Conservation (phyloP, 2,329 filamentous ascomycete genomes). For the Botrytis porri region DNA sequence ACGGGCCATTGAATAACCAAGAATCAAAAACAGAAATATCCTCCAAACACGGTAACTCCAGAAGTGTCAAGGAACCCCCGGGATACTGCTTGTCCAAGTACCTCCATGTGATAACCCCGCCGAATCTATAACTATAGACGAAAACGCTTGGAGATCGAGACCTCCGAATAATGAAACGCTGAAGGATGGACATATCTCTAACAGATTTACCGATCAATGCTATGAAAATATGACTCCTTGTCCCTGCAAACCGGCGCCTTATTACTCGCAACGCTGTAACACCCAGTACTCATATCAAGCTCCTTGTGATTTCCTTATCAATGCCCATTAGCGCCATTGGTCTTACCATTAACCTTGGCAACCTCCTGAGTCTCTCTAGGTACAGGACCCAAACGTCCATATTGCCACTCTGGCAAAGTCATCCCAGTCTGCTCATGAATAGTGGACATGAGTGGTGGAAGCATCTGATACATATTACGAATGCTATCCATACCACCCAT, state of each 20-base stretch:
- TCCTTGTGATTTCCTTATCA: background rate
- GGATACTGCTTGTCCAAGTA: background rate
- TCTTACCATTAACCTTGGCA: slow-evolving; percentile 28
- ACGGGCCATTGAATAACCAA: background rate
- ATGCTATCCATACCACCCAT: slow-evolving; percentile 62
- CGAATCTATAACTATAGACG: background rate
- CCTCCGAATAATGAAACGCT: background rate
- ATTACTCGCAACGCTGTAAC: background rate
- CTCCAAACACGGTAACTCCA: background rate
- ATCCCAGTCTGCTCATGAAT: slow-evolving; percentile 90
- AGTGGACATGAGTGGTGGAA: slow-evolving; percentile 78
- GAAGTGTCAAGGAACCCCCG: background rate
- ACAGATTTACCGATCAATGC: background rate
- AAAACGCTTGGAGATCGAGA: background rate
- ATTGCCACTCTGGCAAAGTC: slow-evolving; percentile 73
- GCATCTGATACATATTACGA: slow-evolving; percentile 74
- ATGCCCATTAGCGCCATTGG: slow-evolving; percentile 11
- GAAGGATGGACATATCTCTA: background rate
- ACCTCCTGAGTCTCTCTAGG: slow-evolving; percentile 31
- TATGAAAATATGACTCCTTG: background rate
- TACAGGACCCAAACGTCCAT: slow-evolving; percentile 45
- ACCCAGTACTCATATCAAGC: background rate
- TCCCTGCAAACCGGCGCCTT: background rate
- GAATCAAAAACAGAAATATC: background rate
- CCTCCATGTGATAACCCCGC: background rate